Conservation (phyloP, 1,284 basidiomycete genomes). For the Puccinia polysora region DNA sequence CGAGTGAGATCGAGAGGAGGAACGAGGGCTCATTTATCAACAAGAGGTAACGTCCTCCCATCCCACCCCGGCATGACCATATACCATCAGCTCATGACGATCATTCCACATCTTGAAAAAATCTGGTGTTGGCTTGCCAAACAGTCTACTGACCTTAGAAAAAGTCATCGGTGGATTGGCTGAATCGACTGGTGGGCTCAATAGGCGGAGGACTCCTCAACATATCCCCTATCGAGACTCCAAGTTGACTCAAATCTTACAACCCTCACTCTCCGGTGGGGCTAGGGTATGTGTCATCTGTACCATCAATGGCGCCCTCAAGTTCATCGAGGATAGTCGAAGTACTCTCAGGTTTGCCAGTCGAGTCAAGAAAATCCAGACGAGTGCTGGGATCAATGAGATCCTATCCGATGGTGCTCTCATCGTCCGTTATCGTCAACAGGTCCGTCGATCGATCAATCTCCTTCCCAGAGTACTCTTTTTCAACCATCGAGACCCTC, state of each 20-base stretch:
- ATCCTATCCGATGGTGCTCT: slow-evolving; percentile 86
- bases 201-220: background rate
- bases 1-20: slow-evolving; percentile 57
- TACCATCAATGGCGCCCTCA: slow-evolving; percentile 49
- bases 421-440: slow-evolving; percentile 66
- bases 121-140: too few species aligned
- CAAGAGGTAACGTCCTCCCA: background rate
- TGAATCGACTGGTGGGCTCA: slow-evolving; percentile 42
- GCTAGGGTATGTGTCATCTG: slow-evolving; percentile 52
- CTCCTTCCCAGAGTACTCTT: background rate
- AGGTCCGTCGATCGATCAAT: background rate
- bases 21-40: slow-evolving; percentile 61
- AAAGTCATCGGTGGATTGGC: slow-evolving; percentile 52
- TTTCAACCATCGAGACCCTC: too few species aligned
- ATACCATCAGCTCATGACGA: too few species aligned
- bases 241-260: slow-evolving; percentile 53
- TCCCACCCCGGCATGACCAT: too few species aligned
- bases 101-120: too few species aligned
- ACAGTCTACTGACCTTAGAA: slow-evolving; percentile 50
- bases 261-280: slow-evolving; percentile 52
- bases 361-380: slow-evolving; percentile 70
- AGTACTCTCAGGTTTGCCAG: slow-evolving; percentile 84
- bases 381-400: slow-evolving; percentile 87
- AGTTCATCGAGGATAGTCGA: slow-evolving; percentile 69
- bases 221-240: slow-evolving; percentile 53